Conservation (phyloP, 176 grass and related monocot species). For the Rhipidocladum racemiflorum region DNA sequence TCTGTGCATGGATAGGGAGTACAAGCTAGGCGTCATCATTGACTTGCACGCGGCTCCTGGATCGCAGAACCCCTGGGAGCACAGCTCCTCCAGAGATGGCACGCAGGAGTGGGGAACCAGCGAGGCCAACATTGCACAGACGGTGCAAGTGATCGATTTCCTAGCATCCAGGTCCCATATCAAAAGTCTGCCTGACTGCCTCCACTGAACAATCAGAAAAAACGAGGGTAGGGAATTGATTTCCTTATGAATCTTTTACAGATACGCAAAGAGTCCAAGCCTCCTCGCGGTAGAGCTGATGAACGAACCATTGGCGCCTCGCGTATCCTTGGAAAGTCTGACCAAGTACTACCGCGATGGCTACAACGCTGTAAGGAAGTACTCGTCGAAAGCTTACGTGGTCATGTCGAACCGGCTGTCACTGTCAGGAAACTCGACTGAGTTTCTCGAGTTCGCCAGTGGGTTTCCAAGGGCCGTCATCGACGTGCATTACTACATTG, state of each 20-base stretch:
- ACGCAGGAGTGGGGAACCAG: conserved; percentile 52
- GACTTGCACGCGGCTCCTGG: conserved; percentile 64
- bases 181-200: too few species aligned
- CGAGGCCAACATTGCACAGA: conserved; percentile 41
- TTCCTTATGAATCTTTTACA: background rate
- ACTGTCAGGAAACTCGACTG: background rate
- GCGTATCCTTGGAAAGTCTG: conserved; percentile 45
- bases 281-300: conserved; percentile 64
- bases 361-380: conserved; percentile 50
- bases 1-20: conserved; percentile 10
- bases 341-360: conserved; percentile 59
- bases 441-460: conserved; percentile 42
- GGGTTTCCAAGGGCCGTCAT: conserved; percentile 18
- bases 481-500: conserved; percentile 61
- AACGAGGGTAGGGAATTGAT: too few species aligned
- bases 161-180: conserved; percentile 49
- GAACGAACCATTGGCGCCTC: conserved; percentile 56
- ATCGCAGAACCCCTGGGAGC: conserved; percentile 57
- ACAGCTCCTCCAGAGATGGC: conserved; percentile 49
- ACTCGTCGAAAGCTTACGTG: conserved; percentile 52
- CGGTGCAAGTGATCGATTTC: conserved; percentile 57
- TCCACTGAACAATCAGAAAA: too few species aligned
- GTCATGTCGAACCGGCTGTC: conserved; percentile 72
- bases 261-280: conserved; percentile 43
- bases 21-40: conserved; percentile 52